phyloP scores from a whole-genome alignment of 2,329 filamentous ascomycete genomes.

The Exophiala phaeomuriformis region DNA sequence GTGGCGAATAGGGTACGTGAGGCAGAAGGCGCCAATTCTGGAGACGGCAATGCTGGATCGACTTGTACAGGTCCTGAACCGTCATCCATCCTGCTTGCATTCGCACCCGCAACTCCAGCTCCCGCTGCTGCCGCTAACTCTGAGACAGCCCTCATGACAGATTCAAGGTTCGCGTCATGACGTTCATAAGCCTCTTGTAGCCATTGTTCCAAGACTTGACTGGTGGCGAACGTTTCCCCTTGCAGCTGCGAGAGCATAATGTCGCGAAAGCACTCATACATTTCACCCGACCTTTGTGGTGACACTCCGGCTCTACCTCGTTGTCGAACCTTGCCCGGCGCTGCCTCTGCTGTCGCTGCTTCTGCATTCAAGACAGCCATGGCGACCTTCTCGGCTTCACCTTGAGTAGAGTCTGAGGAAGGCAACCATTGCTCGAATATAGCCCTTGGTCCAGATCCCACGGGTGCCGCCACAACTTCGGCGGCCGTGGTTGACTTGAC shows the following conservation, averaged over 20 bases:
- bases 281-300: conserved; percentile 1
- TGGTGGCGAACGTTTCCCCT: conserved; percentile 8
- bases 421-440: conserved; percentile 8
- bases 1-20: conserved; percentile 2
- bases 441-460: conserved; percentile 15
- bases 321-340: conserved; percentile 20
- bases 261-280: conserved; percentile 10
- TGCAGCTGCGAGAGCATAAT: conserved; percentile 12
- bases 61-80: not conserved
- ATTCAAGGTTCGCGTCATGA: conserved; percentile 18
- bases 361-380: not conserved
- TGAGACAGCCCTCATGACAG: conserved; percentile 11
- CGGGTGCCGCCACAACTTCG: conserved; percentile 38
- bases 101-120: not conserved
- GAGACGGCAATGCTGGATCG: not conserved
- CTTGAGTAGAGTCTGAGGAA: not conserved
- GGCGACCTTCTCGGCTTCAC: not conserved
- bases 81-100: not conserved
- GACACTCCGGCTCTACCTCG: not conserved
- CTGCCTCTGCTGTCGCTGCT: conserved; percentile 25
- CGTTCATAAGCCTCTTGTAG: conserved; percentile 49
- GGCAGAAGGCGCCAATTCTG: not conserved
- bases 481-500: conserved; percentile 57
- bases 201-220: conserved; percentile 48
- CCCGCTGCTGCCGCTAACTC: not conserved